Conservation (phyloP, 345 rosid genomes). For the Eucalyptus brandiana region DNA sequence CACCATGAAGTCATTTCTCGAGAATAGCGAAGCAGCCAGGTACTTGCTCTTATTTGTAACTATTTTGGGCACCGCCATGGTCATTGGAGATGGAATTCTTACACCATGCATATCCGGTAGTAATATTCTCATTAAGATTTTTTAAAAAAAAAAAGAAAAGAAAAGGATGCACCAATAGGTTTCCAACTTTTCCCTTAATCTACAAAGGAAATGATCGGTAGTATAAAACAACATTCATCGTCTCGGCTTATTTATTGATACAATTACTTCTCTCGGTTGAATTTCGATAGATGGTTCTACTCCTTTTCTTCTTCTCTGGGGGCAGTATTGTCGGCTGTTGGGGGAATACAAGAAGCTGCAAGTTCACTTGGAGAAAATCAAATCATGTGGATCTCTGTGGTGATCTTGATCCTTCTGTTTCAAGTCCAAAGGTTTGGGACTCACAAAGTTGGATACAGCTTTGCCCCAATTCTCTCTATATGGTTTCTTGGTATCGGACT, state of each 20-base stretch:
- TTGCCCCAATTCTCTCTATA: constrained; percentile 5
- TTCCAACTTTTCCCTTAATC: background rate
- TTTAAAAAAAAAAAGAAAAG: no score
- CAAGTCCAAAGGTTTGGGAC: constrained; percentile 15
- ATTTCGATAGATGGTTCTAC: background rate
- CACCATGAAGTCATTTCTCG: background rate
- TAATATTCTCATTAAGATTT: background rate
- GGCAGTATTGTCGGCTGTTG: constrained; percentile 14
- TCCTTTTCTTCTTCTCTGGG: background rate
- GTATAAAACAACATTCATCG: no score
- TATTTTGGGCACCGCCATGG: constrained; percentile 21
- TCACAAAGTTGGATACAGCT: constrained; percentile 6
- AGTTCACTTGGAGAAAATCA: background rate
- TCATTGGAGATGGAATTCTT: constrained; percentile 24
- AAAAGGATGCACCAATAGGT: background rate
- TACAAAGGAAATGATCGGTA: background rate
- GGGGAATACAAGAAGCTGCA: constrained; percentile 7
- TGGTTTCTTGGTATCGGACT: constrained; percentile 1
- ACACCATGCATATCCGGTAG: constrained; percentile 15
- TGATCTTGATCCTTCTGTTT: constrained; percentile 5
- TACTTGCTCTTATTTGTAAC: constrained; percentile 1
- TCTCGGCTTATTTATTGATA: background rate
- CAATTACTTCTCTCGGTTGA: background rate
- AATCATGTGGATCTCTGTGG: constrained; percentile 18
- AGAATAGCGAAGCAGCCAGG: background rate